Base-by-base conservation (phyloP, 73 alveolate species). In the Tetrahymena elliotti region DNA sequence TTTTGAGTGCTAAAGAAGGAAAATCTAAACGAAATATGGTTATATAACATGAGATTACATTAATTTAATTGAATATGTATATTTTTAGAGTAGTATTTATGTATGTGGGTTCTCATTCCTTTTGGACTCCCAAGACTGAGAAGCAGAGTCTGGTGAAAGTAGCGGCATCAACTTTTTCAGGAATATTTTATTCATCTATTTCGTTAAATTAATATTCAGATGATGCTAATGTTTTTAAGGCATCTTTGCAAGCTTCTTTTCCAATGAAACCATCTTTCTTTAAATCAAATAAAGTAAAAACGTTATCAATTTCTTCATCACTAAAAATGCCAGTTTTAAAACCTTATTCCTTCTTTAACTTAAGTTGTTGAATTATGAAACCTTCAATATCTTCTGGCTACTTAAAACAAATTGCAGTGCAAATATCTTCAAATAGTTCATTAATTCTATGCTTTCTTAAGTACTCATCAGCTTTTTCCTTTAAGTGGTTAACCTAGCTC, bases 251-350 rank as follows among this genome's bases (percentile, higher is more conserved):
- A 84, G 93, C 39, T 82, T 96, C 95, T 92, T 68, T 96, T 33
- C 97, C 93, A 82, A 96, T 96, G 95, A 93, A 95, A 35, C 96
- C 96, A 47, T 96, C 98, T 95, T 95, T 93, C 93, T 92, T 96
- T 41, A 96, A 96, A 96, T 96, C 98, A 95, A 96, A 96, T 92
- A 96, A 92, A 38, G 96, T 96, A 82, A 96, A 96, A 83, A 96
- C 96, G 41, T 96, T 96, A 93, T 96, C 96, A 33, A 96, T 93
- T 95, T 96, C 98, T 53, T 96, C 98, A 53, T 82, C 96, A 35
- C 95, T 96, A 93, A 96, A 96, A 52, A 96, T 93, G n/a, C 98
- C 98, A 33, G 96, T 92, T 96, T 94, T 94, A 94, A 96, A 96
- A 31, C 98, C 98, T 84, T 93, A 93, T 53, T 96, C 93, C 92